Conservation (phyloP, 140 eudicot genomes). For the Anethum foeniculum region DNA sequence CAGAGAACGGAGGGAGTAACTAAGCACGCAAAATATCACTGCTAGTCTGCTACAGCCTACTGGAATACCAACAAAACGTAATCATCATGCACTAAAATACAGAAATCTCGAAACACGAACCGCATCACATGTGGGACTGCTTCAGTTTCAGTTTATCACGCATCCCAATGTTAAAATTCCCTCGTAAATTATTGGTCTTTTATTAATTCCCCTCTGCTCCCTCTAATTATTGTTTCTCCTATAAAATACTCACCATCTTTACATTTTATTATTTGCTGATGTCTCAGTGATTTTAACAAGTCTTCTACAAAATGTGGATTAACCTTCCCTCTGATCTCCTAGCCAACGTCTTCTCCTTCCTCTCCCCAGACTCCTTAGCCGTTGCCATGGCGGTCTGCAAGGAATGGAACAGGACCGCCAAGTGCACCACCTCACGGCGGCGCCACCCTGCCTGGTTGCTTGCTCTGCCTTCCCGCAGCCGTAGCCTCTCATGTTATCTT, state of each 20-base stretch:
- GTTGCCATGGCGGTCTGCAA: slow-evolving; percentile 54
- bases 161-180: slow-evolving; percentile 33
- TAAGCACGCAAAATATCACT: too few relatives aligned
- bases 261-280: not conserved
- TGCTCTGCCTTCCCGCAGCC: slow-evolving; percentile 43
- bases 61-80: slow-evolving; percentile 14
- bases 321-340: slow-evolving; percentile 62
- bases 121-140: slow-evolving; percentile 35
- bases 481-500: slow-evolving; percentile 31
- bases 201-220: not conserved
- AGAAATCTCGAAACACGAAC: not conserved
- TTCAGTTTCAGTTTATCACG: slow-evolving; percentile 25
- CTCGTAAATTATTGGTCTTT: not conserved
- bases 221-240: slow-evolving; percentile 11
- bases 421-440: slow-evolving; percentile 10
- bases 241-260: not conserved
- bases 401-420: slow-evolving; percentile 46
- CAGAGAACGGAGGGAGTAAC: too few relatives aligned
- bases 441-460: slow-evolving; percentile 57
- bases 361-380: slow-evolving; percentile 54
- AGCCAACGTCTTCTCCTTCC: slow-evolving; percentile 57
- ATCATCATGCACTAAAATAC: not conserved
- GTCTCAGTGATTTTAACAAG: not conserved
- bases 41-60: too few relatives aligned
- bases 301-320: slow-evolving; percentile 41